Conservation (phyloP, 2,329 filamentous ascomycete genomes). For the Dissoconium aciculare region DNA sequence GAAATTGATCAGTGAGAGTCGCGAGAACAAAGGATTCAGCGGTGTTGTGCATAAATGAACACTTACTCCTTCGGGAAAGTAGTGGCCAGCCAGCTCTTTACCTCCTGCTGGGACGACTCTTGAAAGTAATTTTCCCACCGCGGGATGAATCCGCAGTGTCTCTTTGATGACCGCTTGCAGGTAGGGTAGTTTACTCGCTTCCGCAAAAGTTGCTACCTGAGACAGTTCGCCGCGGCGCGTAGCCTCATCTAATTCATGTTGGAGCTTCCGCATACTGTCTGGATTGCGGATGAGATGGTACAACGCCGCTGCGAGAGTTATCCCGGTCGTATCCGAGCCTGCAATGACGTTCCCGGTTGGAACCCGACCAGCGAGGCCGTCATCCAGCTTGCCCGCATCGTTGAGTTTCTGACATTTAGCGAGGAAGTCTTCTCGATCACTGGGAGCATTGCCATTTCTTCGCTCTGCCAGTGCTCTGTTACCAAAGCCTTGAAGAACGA, state of each 20-base stretch:
- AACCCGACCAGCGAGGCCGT: background rate
- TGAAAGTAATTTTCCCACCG: constrained; percentile 28
- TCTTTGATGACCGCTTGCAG: constrained; percentile 33
- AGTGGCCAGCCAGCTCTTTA: constrained; percentile 22
- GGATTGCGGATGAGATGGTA: constrained; percentile 27
- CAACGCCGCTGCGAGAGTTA: constrained; percentile 20
- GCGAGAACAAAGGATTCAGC: background rate
- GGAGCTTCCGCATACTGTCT: constrained; percentile 17
- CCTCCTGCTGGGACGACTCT: constrained; percentile 27
- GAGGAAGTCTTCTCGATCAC: constrained; percentile 23
- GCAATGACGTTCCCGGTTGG: constrained; percentile 12
- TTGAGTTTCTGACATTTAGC: constrained; percentile 6
- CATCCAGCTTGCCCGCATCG: background rate
- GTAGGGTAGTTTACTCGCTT: constrained; percentile 27
- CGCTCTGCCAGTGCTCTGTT: no score
- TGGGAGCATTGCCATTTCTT: no score
- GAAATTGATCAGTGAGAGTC: background rate
- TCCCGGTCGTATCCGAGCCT: constrained; percentile 25
- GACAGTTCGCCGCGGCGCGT: constrained; percentile 16
- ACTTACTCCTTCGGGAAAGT: constrained; percentile 18
- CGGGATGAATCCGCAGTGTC: constrained; percentile 30
- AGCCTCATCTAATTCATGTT: constrained; percentile 23
- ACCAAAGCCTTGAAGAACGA: no score
- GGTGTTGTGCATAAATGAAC: background rate
- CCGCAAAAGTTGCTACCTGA: constrained; percentile 18